Evolutionary conservation across 2,329 filamentous ascomycete genomes (phyloP).

Genomic region (Diaporthe capsici): DNA sequence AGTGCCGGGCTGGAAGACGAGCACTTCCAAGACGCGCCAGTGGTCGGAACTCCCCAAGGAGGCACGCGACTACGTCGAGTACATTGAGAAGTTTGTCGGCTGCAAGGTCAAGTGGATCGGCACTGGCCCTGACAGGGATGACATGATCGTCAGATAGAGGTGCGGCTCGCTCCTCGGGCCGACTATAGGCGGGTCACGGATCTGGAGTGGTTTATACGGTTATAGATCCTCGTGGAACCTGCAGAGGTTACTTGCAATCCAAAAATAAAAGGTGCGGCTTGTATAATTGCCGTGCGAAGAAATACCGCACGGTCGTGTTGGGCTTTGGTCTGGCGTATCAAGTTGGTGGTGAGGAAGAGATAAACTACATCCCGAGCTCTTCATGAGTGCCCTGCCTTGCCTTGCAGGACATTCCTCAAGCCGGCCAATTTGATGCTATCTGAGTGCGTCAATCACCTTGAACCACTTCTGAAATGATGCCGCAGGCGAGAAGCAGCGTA

Average conservation of each 20-base stretch:
- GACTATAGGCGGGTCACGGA: slow-evolving; percentile 6
- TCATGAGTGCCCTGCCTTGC: slow-evolving; percentile 47
- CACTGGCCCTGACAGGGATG: slow-evolving; percentile 75
- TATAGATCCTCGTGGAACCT: slow-evolving; percentile 12
- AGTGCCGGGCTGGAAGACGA: slow-evolving; percentile 77
- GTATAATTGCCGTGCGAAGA: slow-evolving; percentile 55
- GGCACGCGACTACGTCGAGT: slow-evolving; percentile 75
- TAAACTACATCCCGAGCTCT: slow-evolving; percentile 46
- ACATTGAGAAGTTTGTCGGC: slow-evolving; percentile 75
- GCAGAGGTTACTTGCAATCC: slow-evolving; percentile 31
- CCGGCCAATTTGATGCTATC: not conserved
- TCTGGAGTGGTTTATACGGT: slow-evolving; percentile 12
- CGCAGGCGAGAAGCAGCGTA: slow-evolving; percentile 64
- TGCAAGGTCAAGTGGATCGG: slow-evolving; percentile 76
- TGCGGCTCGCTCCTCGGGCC: slow-evolving; percentile 44
- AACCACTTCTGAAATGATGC: slow-evolving; percentile 20
- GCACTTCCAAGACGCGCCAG: slow-evolving; percentile 71
- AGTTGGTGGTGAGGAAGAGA: slow-evolving; percentile 58
- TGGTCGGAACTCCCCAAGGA: slow-evolving; percentile 75
- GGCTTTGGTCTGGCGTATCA: slow-evolving; percentile 63
- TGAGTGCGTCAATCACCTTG: not conserved
- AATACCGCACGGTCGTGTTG: slow-evolving; percentile 69
- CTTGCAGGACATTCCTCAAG: not conserved
- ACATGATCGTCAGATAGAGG: slow-evolving; percentile 67
- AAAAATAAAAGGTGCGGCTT: slow-evolving; percentile 47